Evolutionary conservation across 1,139 yeast genomes (phyloP), one percentile per base, ranked within the genome.

Genomic region (Saccharomyces hybrid): DNA sequence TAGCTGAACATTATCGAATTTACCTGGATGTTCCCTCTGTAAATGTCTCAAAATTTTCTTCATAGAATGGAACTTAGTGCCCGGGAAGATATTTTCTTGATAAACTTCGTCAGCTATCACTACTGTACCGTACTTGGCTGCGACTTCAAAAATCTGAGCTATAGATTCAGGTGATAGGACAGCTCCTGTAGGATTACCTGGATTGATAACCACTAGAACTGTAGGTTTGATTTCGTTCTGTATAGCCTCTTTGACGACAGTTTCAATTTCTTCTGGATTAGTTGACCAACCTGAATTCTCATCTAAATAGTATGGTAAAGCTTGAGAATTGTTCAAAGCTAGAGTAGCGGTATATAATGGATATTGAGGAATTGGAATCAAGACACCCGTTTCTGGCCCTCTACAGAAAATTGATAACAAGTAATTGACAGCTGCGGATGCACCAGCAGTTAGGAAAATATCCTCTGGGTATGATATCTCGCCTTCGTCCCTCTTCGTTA

Each of bases 41-140:
- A 90, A 73, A 57, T 82, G 79, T 54, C 84, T 73, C 62, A 90
- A 74, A 5, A 86, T 85, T 62, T 82, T 82, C 68, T 84, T 84
- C 72, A 84, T 78, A 0, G 93, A 86, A 48, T 81, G 74, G 63
- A 81, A 80, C 59, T 79, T 73, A 13, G 60, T 57, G 23, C 88
- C 87, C 49, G 78, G 76, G 73, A 86, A 90, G 16, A 93, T 79
- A 68, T 93, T 93, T 65, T 88, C 95, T 73, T 93, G 99, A 74
- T 93, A 93, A 34, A 93, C 99, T 73, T 93, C 99, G 75, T 95
- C 99, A n/a, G 99, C 97, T 63, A 93, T 86, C 51, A 95, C 78
- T 3, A 89, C 93, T 26, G 93, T 71, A 49, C 96, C 91, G 65
- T 88, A 75, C 67, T 85, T 84, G 28, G 96, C 95, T 48, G 97